Evolutionary conservation across 2,329 filamentous ascomycete genomes (phyloP).

Genomic region (Aureobasidium sp.): DNA sequence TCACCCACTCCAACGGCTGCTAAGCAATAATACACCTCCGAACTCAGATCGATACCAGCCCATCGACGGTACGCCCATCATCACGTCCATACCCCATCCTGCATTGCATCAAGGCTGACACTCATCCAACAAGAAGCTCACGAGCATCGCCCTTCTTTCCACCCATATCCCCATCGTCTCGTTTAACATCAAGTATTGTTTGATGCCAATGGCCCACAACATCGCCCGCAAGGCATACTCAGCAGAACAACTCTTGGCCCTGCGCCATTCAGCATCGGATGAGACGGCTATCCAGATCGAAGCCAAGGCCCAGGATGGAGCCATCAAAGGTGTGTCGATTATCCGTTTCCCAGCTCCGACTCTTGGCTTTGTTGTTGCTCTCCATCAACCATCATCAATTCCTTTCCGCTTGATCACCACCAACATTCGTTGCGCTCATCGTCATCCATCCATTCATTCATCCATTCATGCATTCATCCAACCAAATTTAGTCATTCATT

Average conservation of each 20-base stretch:
- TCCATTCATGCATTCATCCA: not conserved
- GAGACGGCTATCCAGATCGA: constrained; percentile 29
- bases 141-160: not conserved
- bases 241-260: constrained; percentile 28
- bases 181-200: not conserved
- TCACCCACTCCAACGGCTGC: not conserved
- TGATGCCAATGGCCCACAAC: constrained; percentile 17
- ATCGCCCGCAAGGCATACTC: constrained; percentile 30
- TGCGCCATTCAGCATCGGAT: constrained; percentile 27
- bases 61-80: not conserved
- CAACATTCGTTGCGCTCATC: not conserved
- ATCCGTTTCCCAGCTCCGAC: not conserved
- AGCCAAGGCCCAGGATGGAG: constrained; percentile 29
- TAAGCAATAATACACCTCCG: constrained; percentile 2
- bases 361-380: not conserved
- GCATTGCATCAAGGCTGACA: constrained; percentile 7
- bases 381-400: not conserved
- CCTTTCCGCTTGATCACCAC: not conserved
- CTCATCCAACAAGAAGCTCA: not conserved
- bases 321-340: constrained; percentile 28
- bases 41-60: not conserved
- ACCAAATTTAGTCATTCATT: constrained; percentile 7
- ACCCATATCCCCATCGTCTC: not conserved
- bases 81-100: not conserved
- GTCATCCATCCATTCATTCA: not conserved